A percentile compares a stretch with the other conserved stretches of the same genome.
Conservation (phyloP, 306 rosid genomes). For the Ormosia emarginata region DNA sequence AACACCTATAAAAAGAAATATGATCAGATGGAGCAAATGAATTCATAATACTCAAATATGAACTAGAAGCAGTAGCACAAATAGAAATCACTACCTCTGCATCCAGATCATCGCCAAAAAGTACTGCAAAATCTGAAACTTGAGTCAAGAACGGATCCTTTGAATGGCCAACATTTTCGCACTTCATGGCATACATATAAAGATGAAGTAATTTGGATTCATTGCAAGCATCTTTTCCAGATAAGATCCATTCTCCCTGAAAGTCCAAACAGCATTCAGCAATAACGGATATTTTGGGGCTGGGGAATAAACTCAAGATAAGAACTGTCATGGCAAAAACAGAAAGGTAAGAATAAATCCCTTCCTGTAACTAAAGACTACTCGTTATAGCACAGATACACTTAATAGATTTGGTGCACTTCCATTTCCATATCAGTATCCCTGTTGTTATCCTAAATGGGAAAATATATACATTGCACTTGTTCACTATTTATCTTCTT, state of each 20-base stretch:
- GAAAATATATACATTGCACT: not conserved
- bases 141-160: conserved; percentile 93
- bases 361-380: not conserved
- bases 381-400: not conserved
- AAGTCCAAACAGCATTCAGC: conserved; percentile 28
- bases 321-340: not conserved
- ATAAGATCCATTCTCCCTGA: conserved; percentile 98
- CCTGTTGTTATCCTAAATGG: not conserved
- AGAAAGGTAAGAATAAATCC: not conserved
- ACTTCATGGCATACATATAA: conserved; percentile 66
- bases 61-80: conserved; percentile 19
- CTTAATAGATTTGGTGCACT: not conserved
- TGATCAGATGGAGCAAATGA: conserved; percentile 13
- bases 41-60: not conserved
- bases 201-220: conserved; percentile 56
- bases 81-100: conserved; percentile 79
- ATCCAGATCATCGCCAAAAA: conserved; percentile 97
- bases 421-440: not conserved
- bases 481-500: not conserved
- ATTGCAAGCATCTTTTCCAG: conserved; percentile 70
- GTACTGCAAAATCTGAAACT: conserved; percentile 87
- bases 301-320: conserved; percentile 1
- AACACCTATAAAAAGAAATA: conserved; percentile 65
- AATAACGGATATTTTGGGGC: conserved; percentile 2
- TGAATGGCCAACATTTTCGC: conserved; percentile 70